Evolutionary conservation across 495 filamentous ascomycete species (phyloP).

Genomic region (Neurospora sp.): DNA sequence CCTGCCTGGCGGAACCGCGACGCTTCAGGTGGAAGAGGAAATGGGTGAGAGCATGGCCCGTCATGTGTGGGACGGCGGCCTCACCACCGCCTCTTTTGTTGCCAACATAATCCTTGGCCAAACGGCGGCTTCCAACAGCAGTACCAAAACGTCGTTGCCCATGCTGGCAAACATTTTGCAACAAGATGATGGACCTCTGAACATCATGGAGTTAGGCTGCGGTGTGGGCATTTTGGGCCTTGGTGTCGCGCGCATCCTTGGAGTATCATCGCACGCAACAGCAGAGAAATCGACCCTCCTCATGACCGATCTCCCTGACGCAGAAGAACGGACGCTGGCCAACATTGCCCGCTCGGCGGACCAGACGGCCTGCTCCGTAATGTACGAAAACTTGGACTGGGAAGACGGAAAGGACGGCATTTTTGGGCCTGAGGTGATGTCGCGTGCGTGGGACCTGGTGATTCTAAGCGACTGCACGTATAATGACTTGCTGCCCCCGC

Average conservation of each 20-base stretch:
- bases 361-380: conserved; percentile 1
- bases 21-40: conserved; percentile 63
- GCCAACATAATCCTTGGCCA: conserved; percentile 20
- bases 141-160: conserved; percentile 1
- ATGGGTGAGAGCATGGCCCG: conserved; percentile 91
- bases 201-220: conserved; percentile 67
- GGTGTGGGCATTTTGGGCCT: conserved; percentile 83
- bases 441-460: conserved; percentile 54
- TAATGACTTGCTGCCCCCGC: conserved; percentile 70
- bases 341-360: conserved; percentile 27
- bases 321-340: conserved; percentile 40
- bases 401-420: conserved; percentile 27
- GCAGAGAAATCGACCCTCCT: conserved; percentile 35
- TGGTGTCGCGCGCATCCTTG: conserved; percentile 50
- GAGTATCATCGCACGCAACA: conserved; percentile 10
- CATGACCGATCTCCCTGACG: conserved; percentile 77
- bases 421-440: conserved; percentile 26
- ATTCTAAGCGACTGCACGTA: conserved; percentile 92
- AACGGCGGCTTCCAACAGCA: background rate
- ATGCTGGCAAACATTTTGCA: conserved; percentile 6
- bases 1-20: conserved; percentile 19
- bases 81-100: conserved; percentile 28
- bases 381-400: conserved; percentile 71
- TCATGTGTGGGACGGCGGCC: conserved; percentile 73
- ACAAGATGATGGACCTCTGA: conserved; percentile 20